Conservation (phyloP, 192 early-diverging fungal species). For the Mortierella alpina region DNA sequence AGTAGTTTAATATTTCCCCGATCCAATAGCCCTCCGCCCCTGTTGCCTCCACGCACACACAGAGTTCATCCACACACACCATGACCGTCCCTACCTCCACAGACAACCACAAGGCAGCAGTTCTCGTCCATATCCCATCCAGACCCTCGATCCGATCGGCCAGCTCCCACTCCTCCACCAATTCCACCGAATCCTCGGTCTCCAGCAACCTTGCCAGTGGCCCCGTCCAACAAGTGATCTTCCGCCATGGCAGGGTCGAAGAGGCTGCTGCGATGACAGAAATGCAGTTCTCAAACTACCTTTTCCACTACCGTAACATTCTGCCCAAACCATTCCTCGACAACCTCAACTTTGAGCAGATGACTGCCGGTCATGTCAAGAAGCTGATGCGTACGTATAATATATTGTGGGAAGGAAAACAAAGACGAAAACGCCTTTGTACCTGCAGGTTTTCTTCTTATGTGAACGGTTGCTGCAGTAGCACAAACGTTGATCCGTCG, state of each 20-base stretch:
- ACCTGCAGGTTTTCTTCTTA: background rate
- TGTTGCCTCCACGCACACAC: too few species aligned
- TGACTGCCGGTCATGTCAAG: constrained; percentile 21
- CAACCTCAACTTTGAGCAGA: constrained; percentile 7
- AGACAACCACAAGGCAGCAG: background rate
- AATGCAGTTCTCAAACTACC: constrained; percentile 51
- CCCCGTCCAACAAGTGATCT: constrained; percentile 18
- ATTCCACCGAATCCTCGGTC: constrained; percentile 1
- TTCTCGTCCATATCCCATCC: constrained; percentile 14
- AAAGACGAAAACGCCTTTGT: background rate
- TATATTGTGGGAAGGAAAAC: too few species aligned
- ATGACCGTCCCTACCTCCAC: constrained; percentile 3
- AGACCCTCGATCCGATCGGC: constrained; percentile 19
- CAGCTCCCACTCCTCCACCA: background rate
- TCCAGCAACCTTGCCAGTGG: background rate
- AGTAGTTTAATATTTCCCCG: background rate
- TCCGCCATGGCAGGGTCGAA: constrained; percentile 39
- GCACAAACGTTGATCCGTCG: background rate
- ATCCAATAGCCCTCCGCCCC: background rate
- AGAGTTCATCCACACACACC: background rate
- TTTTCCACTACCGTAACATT: constrained; percentile 15
- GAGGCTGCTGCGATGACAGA: constrained; percentile 33
- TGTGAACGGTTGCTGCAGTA: background rate
- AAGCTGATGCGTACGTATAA: constrained; percentile 34
- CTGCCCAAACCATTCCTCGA: constrained; percentile 17